phyloP scores from a whole-genome alignment of 2,329 filamentous ascomycete species.

The Fusarium sp. region DNA sequence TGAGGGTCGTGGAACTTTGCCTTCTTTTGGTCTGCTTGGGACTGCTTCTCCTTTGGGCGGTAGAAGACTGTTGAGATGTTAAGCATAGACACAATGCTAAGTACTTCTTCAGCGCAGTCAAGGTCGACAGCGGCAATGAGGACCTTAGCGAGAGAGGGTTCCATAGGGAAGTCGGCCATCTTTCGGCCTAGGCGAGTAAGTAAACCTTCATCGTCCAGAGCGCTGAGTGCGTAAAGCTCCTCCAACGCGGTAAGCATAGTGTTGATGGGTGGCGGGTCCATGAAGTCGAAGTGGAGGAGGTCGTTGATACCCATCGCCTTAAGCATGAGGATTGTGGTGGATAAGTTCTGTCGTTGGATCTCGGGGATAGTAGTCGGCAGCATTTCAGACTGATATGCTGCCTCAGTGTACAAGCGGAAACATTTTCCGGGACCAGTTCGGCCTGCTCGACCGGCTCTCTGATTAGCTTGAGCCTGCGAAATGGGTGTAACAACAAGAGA shows the following conservation, averaged over 20 bases:
- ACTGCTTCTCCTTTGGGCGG: slow-evolving; percentile 95
- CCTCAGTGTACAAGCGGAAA: slow-evolving; percentile 94
- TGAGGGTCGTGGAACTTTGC: slow-evolving; percentile 96
- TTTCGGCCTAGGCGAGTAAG: slow-evolving; percentile 92
- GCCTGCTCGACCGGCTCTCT: slow-evolving; percentile 91
- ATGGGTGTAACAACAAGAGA: slow-evolving; percentile 95
- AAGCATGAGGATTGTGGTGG: slow-evolving; percentile 94
- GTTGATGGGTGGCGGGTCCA: slow-evolving; percentile 97
- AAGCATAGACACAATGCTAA: slow-evolving; percentile 95
- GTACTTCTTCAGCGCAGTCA: slow-evolving; percentile 91
- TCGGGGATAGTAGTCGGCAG: slow-evolving; percentile 95
- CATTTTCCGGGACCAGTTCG: slow-evolving; percentile 96
- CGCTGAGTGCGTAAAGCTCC: slow-evolving; percentile 91
- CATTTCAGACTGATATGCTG: slow-evolving; percentile 97
- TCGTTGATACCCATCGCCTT: slow-evolving; percentile 99
- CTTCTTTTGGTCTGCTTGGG: slow-evolving; percentile 97
- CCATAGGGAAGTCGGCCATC: slow-evolving; percentile 99
- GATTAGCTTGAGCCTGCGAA: slow-evolving; percentile 95
- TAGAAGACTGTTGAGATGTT: slow-evolving; percentile 90
- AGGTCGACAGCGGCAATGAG: slow-evolving; percentile 90
- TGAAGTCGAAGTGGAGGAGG: slow-evolving; percentile 96
- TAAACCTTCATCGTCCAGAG: slow-evolving; percentile 94
- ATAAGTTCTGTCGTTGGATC: slow-evolving; percentile 94
- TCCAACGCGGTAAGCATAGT: slow-evolving; percentile 97
- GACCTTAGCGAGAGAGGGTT: slow-evolving; percentile 89